Evolutionary conservation across 2,329 filamentous ascomycete genomes (phyloP).

Genomic region (Incumbomyces delicatus): DNA sequence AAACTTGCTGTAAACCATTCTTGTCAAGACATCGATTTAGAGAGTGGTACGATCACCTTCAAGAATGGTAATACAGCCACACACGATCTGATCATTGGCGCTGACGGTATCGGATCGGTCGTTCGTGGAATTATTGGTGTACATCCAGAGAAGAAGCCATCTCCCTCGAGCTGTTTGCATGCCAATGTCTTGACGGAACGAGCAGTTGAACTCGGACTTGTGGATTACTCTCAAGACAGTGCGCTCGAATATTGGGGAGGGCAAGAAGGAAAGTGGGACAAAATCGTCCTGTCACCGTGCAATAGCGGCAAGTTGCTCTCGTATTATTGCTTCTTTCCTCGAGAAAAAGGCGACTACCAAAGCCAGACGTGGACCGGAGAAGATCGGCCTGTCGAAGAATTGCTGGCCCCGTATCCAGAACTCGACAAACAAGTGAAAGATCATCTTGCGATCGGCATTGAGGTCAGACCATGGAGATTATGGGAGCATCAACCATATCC

Average conservation of each 20-base stretch:
- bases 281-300: conserved; percentile 62
- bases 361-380: conserved; percentile 50
- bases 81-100: conserved; percentile 54
- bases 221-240: conserved; percentile 51
- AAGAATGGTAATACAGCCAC: conserved; percentile 40
- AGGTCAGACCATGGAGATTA: conserved; percentile 57
- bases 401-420: conserved; percentile 51
- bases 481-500: conserved; percentile 41
- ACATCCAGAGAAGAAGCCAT: conserved; percentile 47
- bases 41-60: conserved; percentile 43
- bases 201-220: conserved; percentile 49
- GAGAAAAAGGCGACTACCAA: conserved; percentile 50
- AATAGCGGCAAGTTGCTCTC: conserved; percentile 55
- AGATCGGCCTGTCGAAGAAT: conserved; percentile 44
- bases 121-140: conserved; percentile 57
- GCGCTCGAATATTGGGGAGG: conserved; percentile 65
- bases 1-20: conserved; percentile 48
- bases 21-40: conserved; percentile 45
- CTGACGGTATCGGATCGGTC: conserved; percentile 59
- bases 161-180: conserved; percentile 54
- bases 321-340: conserved; percentile 62
- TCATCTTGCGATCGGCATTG: conserved; percentile 51
- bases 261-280: conserved; percentile 44
- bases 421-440: conserved; percentile 49
- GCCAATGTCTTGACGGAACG: conserved; percentile 54